Conservation (phyloP, 2,329 filamentous ascomycete species). For the Microdochium nivale region DNA sequence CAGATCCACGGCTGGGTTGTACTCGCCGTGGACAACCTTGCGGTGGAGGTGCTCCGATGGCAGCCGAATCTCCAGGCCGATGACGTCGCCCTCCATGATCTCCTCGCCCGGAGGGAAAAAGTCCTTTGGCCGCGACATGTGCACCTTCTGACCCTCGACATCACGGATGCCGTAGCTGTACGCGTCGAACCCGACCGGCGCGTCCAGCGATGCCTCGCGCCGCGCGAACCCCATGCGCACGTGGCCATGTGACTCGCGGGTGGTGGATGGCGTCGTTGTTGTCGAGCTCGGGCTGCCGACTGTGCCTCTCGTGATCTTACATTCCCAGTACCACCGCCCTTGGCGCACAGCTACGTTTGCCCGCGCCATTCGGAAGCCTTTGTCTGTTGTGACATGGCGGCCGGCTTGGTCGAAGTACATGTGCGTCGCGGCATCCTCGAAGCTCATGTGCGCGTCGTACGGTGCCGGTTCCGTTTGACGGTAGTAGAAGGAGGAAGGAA, state of each 20-base stretch:
- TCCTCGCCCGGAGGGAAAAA: slow-evolving; percentile 75
- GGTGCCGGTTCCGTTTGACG: slow-evolving; percentile 81
- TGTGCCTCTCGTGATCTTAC: slow-evolving; percentile 76
- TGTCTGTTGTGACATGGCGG: slow-evolving; percentile 75
- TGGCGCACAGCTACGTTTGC: slow-evolving; percentile 87
- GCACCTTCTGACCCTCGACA: slow-evolving; percentile 81
- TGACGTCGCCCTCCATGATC: slow-evolving; percentile 82
- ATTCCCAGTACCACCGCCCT: slow-evolving; percentile 90
- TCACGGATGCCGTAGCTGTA: slow-evolving; percentile 95
- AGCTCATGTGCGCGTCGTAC: slow-evolving; percentile 77
- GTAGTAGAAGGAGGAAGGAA: slow-evolving; percentile 82
- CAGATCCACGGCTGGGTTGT: slow-evolving; percentile 75
- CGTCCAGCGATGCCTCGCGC: slow-evolving; percentile 72
- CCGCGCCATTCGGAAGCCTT: slow-evolving; percentile 84
- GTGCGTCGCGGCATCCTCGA: slow-evolving; percentile 81
- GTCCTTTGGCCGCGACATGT: slow-evolving; percentile 87
- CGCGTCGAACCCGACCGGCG: slow-evolving; percentile 77
- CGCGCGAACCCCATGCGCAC: slow-evolving; percentile 84
- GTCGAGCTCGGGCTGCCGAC: slow-evolving; percentile 28
- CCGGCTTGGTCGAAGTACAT: slow-evolving; percentile 75
- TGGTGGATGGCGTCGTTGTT: slow-evolving; percentile 8
- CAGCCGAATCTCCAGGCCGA: slow-evolving; percentile 80
- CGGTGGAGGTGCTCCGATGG: slow-evolving; percentile 79
- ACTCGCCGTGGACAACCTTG: slow-evolving; percentile 79
- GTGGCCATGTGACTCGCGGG: slow-evolving; percentile 44